phyloP scores from a whole-genome alignment of 1,284 basidiomycete species.

The Austropuccinia psidii region DNA sequence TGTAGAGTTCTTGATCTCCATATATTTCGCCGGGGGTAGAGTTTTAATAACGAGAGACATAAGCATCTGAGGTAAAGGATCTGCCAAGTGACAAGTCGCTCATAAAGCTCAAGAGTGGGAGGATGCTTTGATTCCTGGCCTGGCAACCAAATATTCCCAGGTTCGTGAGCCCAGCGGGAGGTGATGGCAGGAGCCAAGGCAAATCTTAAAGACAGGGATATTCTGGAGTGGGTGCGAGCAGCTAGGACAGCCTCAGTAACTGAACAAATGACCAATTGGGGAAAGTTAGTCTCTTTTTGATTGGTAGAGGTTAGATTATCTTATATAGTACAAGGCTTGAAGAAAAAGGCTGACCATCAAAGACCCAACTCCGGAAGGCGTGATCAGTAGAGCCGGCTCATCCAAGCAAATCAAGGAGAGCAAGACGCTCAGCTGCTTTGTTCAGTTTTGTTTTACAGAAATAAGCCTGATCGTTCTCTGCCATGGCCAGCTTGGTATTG shows the following conservation, averaged over 20 bases:
- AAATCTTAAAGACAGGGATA: slow-evolving; percentile 14
- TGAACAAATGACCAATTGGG: neutral
- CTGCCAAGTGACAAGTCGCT: slow-evolving; percentile 45
- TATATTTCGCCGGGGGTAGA: slow-evolving; percentile 55
- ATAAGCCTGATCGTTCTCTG: too few species aligned
- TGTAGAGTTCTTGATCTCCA: slow-evolving; percentile 58
- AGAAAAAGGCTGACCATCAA: too few species aligned
- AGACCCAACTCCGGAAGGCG: too few species aligned
- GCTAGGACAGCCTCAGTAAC: slow-evolving; percentile 9
- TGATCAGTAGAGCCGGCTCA: too few species aligned
- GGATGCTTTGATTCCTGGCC: neutral
- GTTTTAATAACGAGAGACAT: slow-evolving; percentile 55
- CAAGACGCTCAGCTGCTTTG: too few species aligned
- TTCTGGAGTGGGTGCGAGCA: neutral
- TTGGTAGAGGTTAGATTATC: too few species aligned
- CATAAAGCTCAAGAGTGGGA: slow-evolving; percentile 37
- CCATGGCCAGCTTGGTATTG: neutral
- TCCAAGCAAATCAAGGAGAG: too few species aligned
- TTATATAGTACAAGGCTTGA: too few species aligned
- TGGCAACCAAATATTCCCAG: slow-evolving; percentile 2
- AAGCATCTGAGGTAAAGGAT: slow-evolving; percentile 57
- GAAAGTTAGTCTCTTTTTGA: too few species aligned
- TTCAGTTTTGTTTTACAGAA: too few species aligned
- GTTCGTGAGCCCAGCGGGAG: slow-evolving; percentile 18
- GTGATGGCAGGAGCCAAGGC: slow-evolving; percentile 10